phyloP scores from a whole-genome alignment of 495 filamentous ascomycete genomes.

The Penicillium argentinense region DNA sequence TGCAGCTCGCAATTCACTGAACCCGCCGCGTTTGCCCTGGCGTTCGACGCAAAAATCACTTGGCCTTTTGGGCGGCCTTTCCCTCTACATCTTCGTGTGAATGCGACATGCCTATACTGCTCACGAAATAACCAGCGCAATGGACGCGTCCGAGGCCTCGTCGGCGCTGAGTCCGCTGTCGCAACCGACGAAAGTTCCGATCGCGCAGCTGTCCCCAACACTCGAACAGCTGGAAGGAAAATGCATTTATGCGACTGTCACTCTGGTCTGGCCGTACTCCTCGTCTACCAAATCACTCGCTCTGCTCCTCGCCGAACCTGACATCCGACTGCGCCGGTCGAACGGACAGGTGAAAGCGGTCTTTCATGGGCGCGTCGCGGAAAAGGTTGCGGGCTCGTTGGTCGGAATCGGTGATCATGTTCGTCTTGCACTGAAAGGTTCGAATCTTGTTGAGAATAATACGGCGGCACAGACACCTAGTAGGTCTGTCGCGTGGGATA shows the following conservation, averaged over 20 bases:
- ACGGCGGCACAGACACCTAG: constrained; percentile 56
- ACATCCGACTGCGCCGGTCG: constrained; percentile 75
- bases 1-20: background rate
- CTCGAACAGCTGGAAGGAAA: constrained; percentile 29
- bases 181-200: constrained; percentile 50
- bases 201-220: constrained; percentile 66
- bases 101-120: constrained; percentile 3
- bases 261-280: constrained; percentile 90
- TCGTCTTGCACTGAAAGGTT: constrained; percentile 64
- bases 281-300: constrained; percentile 68
- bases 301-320: constrained; percentile 79
- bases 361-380: constrained; percentile 71
- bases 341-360: constrained; percentile 82
- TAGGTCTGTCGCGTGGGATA: constrained; percentile 71
- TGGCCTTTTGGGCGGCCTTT: too few species aligned
- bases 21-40: too few species aligned
- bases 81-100: too few species aligned
- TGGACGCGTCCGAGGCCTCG: constrained; percentile 30
- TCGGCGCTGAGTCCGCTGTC: constrained; percentile 22
- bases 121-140: constrained; percentile 23
- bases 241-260: constrained; percentile 67
- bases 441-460: constrained; percentile 54
- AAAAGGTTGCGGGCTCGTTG: constrained; percentile 61
- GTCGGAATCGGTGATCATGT: constrained; percentile 79
- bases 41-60: too few species aligned